Percentiles rank a stretch among this genome's conserved stretches.
Conservation (phyloP, 139 green algal species). For the Coelastrella sp. region DNA sequence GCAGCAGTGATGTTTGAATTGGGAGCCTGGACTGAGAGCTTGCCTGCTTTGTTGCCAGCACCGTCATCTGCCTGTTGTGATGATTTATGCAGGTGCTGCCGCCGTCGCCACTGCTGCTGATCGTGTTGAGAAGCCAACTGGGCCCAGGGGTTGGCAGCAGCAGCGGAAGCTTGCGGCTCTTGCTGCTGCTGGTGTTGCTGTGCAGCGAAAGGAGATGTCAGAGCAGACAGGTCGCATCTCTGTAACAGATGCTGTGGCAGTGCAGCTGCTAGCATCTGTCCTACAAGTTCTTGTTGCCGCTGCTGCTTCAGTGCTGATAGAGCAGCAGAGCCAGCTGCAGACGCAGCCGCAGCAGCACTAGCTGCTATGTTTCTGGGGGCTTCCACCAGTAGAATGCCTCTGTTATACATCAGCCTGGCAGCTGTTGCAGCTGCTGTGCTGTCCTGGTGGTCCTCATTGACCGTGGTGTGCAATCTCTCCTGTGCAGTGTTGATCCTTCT, state of each 20-base stretch:
- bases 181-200: conserved; percentile 11
- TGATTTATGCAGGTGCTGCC: no score
- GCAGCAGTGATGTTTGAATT: not conserved
- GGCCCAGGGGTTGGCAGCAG: no score
- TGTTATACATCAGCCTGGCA: conserved; percentile 22
- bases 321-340: not conserved
- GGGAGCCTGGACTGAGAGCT: no score
- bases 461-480: not conserved
- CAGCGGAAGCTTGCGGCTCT: not conserved
- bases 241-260: conserved; percentile 11
- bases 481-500: no score
- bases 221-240: conserved; percentile 3
- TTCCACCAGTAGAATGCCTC: conserved; percentile 15
- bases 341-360: conserved; percentile 10
- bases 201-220: not conserved
- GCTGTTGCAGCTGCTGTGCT: not conserved
- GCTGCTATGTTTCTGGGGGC: not conserved
- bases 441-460: not conserved
- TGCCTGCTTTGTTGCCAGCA: no score
- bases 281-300: conserved; percentile 34
- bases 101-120: not conserved
- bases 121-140: not conserved
- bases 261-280: conserved; percentile 1
- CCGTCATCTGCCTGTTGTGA: no score
- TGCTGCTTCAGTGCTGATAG: conserved; percentile 5